Evolutionary conservation across 2,329 filamentous ascomycete species (phyloP), one percentile per base, ranked within the genome.

Genomic region (Cercospora sojina): DNA sequence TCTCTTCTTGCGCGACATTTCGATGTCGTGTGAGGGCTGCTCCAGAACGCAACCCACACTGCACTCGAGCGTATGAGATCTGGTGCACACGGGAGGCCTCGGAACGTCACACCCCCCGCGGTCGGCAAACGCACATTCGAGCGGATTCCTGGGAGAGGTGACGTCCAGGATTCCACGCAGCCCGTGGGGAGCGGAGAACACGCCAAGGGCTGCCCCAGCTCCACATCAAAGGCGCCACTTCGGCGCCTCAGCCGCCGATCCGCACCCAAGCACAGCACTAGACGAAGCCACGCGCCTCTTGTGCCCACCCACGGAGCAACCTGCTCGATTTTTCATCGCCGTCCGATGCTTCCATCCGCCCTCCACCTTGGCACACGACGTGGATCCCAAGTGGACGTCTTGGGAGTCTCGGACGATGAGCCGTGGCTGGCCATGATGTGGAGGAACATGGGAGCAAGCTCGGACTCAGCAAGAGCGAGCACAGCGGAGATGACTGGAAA

Each of bases 181-280:
- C 43, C 9, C 43, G 43, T 20, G 43, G 43, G n/a, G 43, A 35
- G 55, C 29, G 55, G 55, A 31, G 55, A 58, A 35, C 6, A 20
- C 18, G 29, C 29, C 29, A 35, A 27, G 55, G 18, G n/a, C 8
- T 16, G 13, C 8, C 1, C 8, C 18, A 20, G n/a, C 27, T 32
- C 55, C n/a, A 16, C 35, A 38, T 38, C 35, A 38, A 58, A 38
- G 55, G 55, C 55, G 55, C 55, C 55, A 58, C 55, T 58, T 58
- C 29, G 55, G 55, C 55, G 55, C 55, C 55, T 58, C 55, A 38
- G 29, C 29, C 29, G 25, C 25, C 29, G 23, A 20, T n/a, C 55
- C 18, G 29, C 13, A 9, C 55, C 38, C 55, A 20, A 18, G 27
- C 55, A 18, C 27, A 6, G n/a, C 55, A 35, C 55, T 38, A 35